Base-by-base conservation (phyloP, 2,329 filamentous ascomycete species). In the Botryotinia globosa region DNA sequence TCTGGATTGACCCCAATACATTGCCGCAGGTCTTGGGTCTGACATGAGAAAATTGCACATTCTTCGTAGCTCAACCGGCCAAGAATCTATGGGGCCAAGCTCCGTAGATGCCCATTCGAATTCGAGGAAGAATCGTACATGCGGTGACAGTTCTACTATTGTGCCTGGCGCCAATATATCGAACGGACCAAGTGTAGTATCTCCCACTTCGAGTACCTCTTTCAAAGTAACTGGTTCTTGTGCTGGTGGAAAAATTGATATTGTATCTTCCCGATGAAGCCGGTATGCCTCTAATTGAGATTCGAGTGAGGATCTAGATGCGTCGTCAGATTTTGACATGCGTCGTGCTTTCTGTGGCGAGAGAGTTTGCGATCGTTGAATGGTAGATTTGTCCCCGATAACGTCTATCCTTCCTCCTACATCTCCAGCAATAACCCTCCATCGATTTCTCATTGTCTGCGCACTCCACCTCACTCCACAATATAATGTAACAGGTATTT, bases 21-120 rank as follows among this genome's bases (percentile, higher is more conserved):
- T 88, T 10, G 91, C 90, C 8, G 90, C 89, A 1, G 91, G 90
- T 78, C 93, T 89, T 16, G 92, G 92, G 73, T 88, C 91, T n/a
- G 88, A 90, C 92, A 96, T 94, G 77, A 97, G 89, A 61, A 95
- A 82, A 80, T 94, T 95, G 69, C 92, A 91, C 90, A 94, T 93
- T 75, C 89, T 88, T 69, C 93, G 87, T 65, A 96, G 82, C 77
- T 94, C 91, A 42, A 87, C 82, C 0, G 87, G 84, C 92, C 93
- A 97, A 45, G 62, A 72, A 59, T 61, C 42, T 34, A 67, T 67
- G 9, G 70, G 9, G 5, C 70, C 70, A 2, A 85, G 75, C 6
- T 80, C 79, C 0, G 84, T 85, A 9, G 77, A 76, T 12, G 75
- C 77, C 84, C 85, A 86, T 73, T 85, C 81, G 10, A 84, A 78